These are phyloP conservation scores for Picea glauca DNA, from an alignment of 75 land plant genomes.

Conservation along the genomic window DNA sequence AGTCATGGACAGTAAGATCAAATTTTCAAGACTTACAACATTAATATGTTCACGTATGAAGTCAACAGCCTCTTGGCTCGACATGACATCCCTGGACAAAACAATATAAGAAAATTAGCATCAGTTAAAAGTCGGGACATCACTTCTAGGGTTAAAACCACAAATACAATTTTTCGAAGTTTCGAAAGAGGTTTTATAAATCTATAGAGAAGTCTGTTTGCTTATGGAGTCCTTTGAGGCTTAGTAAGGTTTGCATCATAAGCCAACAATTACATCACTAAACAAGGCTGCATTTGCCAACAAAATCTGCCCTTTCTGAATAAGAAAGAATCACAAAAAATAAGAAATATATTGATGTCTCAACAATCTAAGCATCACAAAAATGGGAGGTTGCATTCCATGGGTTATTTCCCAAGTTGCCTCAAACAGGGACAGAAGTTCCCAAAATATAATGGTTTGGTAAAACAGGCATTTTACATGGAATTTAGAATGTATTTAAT, in stretches of 20 bases:
- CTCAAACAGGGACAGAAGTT: no score
- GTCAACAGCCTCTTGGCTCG: conserved; percentile 37
- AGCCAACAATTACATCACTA: neutral
- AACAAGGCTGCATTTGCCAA: neutral
- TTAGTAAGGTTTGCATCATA: neutral
- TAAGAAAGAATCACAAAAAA: no score
- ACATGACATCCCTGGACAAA: conserved; percentile 40
- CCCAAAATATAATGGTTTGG: no score
- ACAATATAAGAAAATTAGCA: conserved; percentile 2
- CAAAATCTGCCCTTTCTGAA: neutral
- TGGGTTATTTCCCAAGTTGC: no score
- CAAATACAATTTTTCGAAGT: no score
- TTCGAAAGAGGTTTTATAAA: no score
- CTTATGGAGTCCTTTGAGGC: neutral
- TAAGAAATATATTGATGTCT: no score
- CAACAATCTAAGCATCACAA: no score
- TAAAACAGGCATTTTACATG: no score
- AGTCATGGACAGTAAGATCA: neutral
- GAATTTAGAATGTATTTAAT: no score
- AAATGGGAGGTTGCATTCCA: no score
- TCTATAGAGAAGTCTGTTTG: neutral
- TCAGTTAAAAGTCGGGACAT: neutral
- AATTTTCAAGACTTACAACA: conserved; percentile 1
- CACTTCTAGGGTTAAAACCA: no score
- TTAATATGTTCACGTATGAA: conserved; percentile 28